Base-by-base conservation (phyloP, 2,329 filamentous ascomycete genomes). In the Trichoderma citrinoviride region DNA sequence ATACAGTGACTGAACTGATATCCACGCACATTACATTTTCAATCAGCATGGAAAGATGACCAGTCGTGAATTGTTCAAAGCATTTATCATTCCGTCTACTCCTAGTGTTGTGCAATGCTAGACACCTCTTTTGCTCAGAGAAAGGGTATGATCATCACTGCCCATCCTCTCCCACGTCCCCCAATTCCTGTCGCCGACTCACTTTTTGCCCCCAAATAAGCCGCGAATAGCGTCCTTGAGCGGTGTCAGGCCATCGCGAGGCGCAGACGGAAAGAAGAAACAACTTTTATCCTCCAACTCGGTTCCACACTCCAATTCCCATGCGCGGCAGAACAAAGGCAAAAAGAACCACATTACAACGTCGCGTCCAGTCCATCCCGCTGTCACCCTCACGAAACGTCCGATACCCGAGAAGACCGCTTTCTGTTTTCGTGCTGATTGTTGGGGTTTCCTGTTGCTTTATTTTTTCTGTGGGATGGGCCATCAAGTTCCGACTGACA, bases 61-160 rank as follows among this genome's bases (percentile, higher is more conserved):
- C 21, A 37, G 53, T 54, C 61, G 64, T 66, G 54, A 53, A 66
- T 66, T 66, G 56, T 64, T 61, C 62, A 72, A 73, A 72, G 72
- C 71, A 74, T 66, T 69, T 72, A 72, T 68, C 69, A 72, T 73
- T 76, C 71, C 74, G 74, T 75, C 74, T 75, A 76, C 73, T 75
- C 73, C 74, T 73, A 66, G 61, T 57, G 72, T 68, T 71, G 74
- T 72, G 73, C 60, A 75, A 74, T 75, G 71, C 73, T 71, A 74
- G 71, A 73, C 71, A 72, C 70, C 71, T 71, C 71, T 66, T 70
- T 64, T 69, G 62, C 70, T 68, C 68, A 70, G 58, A 66, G 61
- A 41, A 62, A 61, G 73, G 70, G 73, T 70, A 73, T 69, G 70
- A 69, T 66, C 66, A 62, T 67, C 61, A 49, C 65, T 63, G 56